A percentile compares a stretch with the other conserved stretches of the same genome.
These are phyloP conservation scores for Melaleuca quinquenervia DNA, from an alignment of 345 rosid genomes.

Conservation along the genomic window DNA sequence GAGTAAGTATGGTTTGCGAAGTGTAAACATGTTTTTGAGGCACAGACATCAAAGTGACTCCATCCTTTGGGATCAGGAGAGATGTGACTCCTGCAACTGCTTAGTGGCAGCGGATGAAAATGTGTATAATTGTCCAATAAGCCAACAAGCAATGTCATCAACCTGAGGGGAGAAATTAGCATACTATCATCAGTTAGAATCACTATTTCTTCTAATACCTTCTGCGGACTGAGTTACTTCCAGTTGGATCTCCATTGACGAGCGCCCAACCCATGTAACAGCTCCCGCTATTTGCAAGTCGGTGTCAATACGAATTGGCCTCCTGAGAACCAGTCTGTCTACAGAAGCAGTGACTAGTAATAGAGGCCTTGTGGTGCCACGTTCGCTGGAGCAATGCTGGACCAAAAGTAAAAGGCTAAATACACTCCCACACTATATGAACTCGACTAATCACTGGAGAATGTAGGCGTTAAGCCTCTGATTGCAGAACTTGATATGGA, in stretches of 20 bases:
- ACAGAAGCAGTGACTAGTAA: slow-evolving; percentile 88
- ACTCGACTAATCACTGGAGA: neutral
- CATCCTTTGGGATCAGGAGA: neutral
- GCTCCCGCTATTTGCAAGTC: slow-evolving; percentile 58
- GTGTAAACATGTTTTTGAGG: neutral
- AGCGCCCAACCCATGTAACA: slow-evolving; percentile 87
- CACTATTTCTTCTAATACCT: slow-evolving; percentile 22
- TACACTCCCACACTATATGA: neutral
- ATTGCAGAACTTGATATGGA: neutral
- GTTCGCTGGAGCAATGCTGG: slow-evolving; percentile 59
- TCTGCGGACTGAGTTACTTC: slow-evolving; percentile 48
- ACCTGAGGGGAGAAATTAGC: neutral
- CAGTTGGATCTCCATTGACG: slow-evolving; percentile 82
- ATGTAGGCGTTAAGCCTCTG: neutral
- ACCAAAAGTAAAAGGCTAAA: neutral
- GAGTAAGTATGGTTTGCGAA: neutral
- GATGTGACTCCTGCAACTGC: neutral
- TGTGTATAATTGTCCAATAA: neutral
- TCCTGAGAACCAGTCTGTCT: slow-evolving; percentile 62
- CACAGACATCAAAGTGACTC: neutral
- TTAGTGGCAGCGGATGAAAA: neutral
- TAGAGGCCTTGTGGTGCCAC: slow-evolving; percentile 46
- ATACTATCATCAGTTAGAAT: neutral
- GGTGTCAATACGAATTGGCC: slow-evolving; percentile 44
- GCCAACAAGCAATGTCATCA: neutral